Percentiles rank a stretch among this genome's conserved stretches.
Evolutionary conservation across 495 filamentous ascomycete genomes (phyloP).

Genomic region (Trichocladium antarcticum): DNA sequence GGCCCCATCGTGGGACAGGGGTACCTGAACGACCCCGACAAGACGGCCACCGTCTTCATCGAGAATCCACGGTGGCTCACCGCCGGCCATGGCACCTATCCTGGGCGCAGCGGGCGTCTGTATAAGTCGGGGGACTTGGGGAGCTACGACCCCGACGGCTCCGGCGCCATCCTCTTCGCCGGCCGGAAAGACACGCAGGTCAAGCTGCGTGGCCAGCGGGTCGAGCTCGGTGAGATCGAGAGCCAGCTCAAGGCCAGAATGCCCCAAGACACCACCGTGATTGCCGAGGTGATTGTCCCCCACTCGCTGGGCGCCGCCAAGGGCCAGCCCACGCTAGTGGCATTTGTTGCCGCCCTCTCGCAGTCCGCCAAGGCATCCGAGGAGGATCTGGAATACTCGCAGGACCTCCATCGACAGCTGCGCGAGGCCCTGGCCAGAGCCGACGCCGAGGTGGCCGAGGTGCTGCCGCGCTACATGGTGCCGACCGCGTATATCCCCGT

Average conservation of each 20-base stretch:
- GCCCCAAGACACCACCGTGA: conserved; percentile 7
- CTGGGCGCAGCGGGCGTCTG: conserved; percentile 13
- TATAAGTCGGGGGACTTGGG: conserved; percentile 33
- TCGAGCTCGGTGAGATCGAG: conserved; percentile 33
- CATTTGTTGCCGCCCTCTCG: conserved; percentile 9
- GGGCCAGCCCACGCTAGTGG: conserved; percentile 19
- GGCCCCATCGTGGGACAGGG: conserved; percentile 41
- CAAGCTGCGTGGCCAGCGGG: conserved; percentile 29
- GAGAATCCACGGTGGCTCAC: conserved; percentile 34
- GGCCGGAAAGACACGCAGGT: conserved; percentile 32
- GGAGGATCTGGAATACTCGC: neutral
- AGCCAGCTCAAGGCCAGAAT: conserved; percentile 14
- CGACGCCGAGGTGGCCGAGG: conserved; percentile 17
- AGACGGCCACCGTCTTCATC: conserved; percentile 42
- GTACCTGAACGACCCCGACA: conserved; percentile 43
- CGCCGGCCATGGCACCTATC: neutral
- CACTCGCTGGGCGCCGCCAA: too few species aligned
- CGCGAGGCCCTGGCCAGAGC: neutral
- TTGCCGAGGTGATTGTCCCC: conserved; percentile 34
- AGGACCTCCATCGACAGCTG: conserved; percentile 3
- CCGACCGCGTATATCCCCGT: conserved; percentile 32
- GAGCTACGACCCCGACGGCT: conserved; percentile 43
- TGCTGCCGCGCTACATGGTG: conserved; percentile 45
- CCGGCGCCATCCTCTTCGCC: conserved; percentile 25
- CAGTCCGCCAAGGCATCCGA: neutral